A percentile compares a stretch with the other conserved stretches of the same genome.
Conservation (phyloP, 352 stramenopile species). For the Phytophthora sojae region DNA sequence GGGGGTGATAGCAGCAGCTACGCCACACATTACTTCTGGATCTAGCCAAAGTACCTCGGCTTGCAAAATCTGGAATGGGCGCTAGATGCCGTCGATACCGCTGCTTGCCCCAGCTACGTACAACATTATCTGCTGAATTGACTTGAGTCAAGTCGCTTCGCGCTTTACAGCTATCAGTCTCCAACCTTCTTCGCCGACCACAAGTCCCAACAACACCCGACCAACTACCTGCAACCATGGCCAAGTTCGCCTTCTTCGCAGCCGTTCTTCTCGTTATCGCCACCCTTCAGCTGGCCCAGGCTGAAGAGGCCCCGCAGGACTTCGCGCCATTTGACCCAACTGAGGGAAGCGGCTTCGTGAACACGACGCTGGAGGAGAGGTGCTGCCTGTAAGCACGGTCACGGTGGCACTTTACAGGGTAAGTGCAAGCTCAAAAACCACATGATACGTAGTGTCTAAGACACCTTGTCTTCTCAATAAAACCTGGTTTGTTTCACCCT, state of each 20-base stretch:
- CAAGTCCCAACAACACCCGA: not conserved
- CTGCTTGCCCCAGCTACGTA: too few relatives aligned
- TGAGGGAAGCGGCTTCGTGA: not conserved
- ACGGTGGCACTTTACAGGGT: too few relatives aligned
- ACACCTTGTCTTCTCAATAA: too few relatives aligned
- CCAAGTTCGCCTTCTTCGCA: slow-evolving; percentile 15
- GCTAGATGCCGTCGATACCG: too few relatives aligned
- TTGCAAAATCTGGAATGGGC: too few relatives aligned
- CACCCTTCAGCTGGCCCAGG: not conserved
- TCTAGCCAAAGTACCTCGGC: too few relatives aligned
- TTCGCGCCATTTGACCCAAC: not conserved
- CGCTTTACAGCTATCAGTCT: not conserved
- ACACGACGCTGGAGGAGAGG: not conserved
- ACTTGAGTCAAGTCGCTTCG: too few relatives aligned
- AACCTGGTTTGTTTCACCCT: too few relatives aligned
- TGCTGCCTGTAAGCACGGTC: not conserved
- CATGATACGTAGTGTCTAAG: too few relatives aligned
- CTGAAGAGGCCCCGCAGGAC: not conserved
- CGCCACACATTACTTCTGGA: not conserved
- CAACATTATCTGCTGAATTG: too few relatives aligned
- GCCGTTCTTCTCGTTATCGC: slow-evolving; percentile 1
- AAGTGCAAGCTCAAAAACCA: too few relatives aligned
- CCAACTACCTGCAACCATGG: slow-evolving; percentile 1
- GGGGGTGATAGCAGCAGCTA: too few relatives aligned
- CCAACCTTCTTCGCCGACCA: not conserved